Base-by-base conservation (phyloP, 2,329 filamentous ascomycete genomes). In the Bipolaris sorokiniana region DNA sequence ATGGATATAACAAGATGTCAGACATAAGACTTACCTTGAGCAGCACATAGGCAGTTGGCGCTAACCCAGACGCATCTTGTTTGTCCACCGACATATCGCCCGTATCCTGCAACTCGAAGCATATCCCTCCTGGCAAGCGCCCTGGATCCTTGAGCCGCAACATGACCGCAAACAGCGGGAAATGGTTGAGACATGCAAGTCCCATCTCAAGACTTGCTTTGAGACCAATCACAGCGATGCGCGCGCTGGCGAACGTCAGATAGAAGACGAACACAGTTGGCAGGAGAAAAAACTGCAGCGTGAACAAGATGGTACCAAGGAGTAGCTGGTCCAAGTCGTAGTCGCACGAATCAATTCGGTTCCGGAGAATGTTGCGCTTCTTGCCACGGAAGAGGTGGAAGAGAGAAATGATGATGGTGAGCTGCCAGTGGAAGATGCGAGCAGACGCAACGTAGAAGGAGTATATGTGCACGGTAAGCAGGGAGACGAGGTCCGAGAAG, bases 371-470 rank as follows among this genome's bases (percentile, higher is more conserved):
- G 67, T 99, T 99, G 73, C 96, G 90, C 77, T 99, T 99, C 81
- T 97, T 98, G 56, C 95, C 96, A 31, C 94, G 91, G 74, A 99
- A 99, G 9, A 99, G 87, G 75, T 99, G 96, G 77, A 99, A 99
- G n/a, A 99, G 87, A 10, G 94, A 98, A 64, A 94, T 89, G 63
- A 99, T 89, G 61, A 99, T 98, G 3, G 90, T 96, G 59, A 99
- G 87, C 78, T 99, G 95, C 95, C 95, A 99, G 78, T 98, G 92
- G 77, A 94, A 99, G 70, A 99, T 98, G 49, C 95, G 89, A 2
- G 95, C 95, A 7, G 93, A 97, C 15, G 96, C 94, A 55, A 98
- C 89, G 77, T 99, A 99, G 76, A 99, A 99, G 1, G 90, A 96
- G 80, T 98, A 97, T 54, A 99, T 97, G 77, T 99, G 95, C 34